These are phyloP conservation scores for Paecilomyces sp. DNA, from an alignment of 2,329 filamentous ascomycete species.

Conservation along the genomic window DNA sequence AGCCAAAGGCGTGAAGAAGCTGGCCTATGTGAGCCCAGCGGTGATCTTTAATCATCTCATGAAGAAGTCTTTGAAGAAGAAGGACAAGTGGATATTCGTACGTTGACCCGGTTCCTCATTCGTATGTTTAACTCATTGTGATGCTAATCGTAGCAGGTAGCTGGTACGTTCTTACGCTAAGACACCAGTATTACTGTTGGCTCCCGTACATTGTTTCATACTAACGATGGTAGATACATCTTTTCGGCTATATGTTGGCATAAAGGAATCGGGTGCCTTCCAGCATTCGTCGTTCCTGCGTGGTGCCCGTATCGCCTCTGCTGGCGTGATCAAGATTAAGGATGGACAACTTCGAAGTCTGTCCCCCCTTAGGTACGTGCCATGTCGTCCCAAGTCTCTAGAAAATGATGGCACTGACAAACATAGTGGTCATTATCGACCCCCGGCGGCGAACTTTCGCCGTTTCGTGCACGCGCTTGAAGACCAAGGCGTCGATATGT, in stretches of 20 bases:
- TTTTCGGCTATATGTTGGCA: slow-evolving; percentile 74
- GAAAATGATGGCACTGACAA: not conserved
- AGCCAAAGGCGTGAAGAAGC: slow-evolving; percentile 53
- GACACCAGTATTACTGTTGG: not conserved
- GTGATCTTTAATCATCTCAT: slow-evolving; percentile 73
- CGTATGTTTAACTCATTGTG: not conserved
- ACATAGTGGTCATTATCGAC: slow-evolving; percentile 73
- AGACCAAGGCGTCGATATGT: slow-evolving; percentile 70
- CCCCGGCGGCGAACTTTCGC: slow-evolving; percentile 74
- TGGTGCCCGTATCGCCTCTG: slow-evolving; percentile 71
- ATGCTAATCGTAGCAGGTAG: slow-evolving; percentile 4
- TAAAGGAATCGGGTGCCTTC: slow-evolving; percentile 82
- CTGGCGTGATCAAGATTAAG: slow-evolving; percentile 79
- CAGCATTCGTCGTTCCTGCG: slow-evolving; percentile 88
- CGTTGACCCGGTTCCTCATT: slow-evolving; percentile 9
- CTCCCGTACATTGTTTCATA: not conserved
- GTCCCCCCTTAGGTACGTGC: slow-evolving; percentile 41
- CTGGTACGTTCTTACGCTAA: slow-evolving; percentile 1
- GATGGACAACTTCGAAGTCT: slow-evolving; percentile 68
- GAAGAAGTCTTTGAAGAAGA: slow-evolving; percentile 64
- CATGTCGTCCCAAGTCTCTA: not conserved
- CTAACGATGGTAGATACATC: slow-evolving; percentile 56
- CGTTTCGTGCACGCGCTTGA: slow-evolving; percentile 69
- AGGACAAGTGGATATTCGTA: slow-evolving; percentile 89
- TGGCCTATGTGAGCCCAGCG: slow-evolving; percentile 62